Percentiles rank a stretch among this genome's conserved stretches.
Conservation (phyloP, 768 basidiomycete genomes). For the Cyathus striatus region DNA sequence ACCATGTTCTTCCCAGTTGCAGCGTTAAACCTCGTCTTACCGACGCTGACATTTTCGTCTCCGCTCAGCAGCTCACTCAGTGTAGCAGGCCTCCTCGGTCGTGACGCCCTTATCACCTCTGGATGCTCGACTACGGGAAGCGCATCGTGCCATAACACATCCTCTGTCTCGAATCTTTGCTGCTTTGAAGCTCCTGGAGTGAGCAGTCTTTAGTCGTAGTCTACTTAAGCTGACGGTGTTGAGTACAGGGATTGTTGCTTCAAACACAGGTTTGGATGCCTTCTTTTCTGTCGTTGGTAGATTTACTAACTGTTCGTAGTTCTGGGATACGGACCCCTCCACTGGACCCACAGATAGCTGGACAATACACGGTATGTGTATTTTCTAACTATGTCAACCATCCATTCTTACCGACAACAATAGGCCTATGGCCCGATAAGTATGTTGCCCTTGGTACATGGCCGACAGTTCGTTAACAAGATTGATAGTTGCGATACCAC, state of each 20-base stretch:
- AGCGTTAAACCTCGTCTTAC: no score
- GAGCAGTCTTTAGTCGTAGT: constrained; percentile 14
- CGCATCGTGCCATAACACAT: constrained; percentile 50
- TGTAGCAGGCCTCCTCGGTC: no score
- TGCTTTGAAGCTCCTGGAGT: constrained; percentile 68
- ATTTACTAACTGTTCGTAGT: no score
- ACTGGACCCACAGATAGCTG: constrained; percentile 64
- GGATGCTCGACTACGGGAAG: constrained; percentile 48
- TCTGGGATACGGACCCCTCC: constrained; percentile 66
- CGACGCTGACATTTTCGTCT: no score
- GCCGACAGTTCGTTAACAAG: no score
- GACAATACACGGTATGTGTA: constrained; percentile 65
- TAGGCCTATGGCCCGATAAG: constrained; percentile 68
- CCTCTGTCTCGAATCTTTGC: constrained; percentile 42
- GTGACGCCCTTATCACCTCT: constrained; percentile 28
- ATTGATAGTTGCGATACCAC: constrained; percentile 56
- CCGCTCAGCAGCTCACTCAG: no score
- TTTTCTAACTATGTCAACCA: not conserved
- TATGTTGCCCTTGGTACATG: no score
- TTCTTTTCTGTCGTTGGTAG: no score
- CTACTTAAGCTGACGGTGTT: not conserved
- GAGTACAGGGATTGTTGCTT: constrained; percentile 49
- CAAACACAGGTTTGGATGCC: constrained; percentile 39
- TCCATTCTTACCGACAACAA: no score
- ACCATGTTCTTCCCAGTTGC: no score